Percentiles rank a stretch among this genome's conserved stretches.
phyloP scores from a whole-genome alignment of 83 land plant species.

The Picea mariana region DNA sequence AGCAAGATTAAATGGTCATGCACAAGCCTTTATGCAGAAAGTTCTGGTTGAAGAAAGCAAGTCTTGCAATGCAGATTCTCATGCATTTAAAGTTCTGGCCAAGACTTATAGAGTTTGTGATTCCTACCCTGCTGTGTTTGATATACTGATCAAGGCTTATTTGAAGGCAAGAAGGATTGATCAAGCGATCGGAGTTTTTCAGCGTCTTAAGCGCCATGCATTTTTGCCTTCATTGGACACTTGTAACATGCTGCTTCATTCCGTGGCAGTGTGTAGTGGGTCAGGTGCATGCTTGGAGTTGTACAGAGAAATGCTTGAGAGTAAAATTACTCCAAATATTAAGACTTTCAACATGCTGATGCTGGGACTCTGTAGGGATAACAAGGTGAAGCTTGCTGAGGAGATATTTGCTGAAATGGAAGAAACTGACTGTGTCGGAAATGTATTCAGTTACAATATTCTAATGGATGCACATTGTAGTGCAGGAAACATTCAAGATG shows the following conservation, averaged over 20 bases:
- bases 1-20: slow-evolving; percentile 27
- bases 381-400: slow-evolving; percentile 25
- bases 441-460: slow-evolving; percentile 38
- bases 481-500: slow-evolving; percentile 25
- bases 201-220: slow-evolving; percentile 29
- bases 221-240: slow-evolving; percentile 20
- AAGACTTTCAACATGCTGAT: slow-evolving; percentile 49
- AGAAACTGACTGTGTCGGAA: slow-evolving; percentile 21
- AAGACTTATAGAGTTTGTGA: slow-evolving; percentile 40
- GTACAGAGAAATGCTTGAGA: slow-evolving; percentile 28
- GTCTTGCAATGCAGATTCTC: neutral
- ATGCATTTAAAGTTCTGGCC: slow-evolving; percentile 34
- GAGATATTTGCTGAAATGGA: slow-evolving; percentile 33
- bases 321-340: slow-evolving; percentile 35
- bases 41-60: slow-evolving; percentile 22
- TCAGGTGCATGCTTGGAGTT: slow-evolving; percentile 22
- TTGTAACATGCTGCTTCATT: slow-evolving; percentile 37
- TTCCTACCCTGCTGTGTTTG: slow-evolving; percentile 66
- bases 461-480: slow-evolving; percentile 36
- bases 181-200: slow-evolving; percentile 26
- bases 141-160: slow-evolving; percentile 44
- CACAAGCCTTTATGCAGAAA: slow-evolving; percentile 28
- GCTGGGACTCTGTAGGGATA: slow-evolving; percentile 33
- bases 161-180: slow-evolving; percentile 37
- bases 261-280: slow-evolving; percentile 27